Percentiles rank a stretch among this genome's conserved stretches.
Evolutionary conservation across 1,284 basidiomycete genomes (phyloP).

Genomic region (Cryptococcus sp.): DNA sequence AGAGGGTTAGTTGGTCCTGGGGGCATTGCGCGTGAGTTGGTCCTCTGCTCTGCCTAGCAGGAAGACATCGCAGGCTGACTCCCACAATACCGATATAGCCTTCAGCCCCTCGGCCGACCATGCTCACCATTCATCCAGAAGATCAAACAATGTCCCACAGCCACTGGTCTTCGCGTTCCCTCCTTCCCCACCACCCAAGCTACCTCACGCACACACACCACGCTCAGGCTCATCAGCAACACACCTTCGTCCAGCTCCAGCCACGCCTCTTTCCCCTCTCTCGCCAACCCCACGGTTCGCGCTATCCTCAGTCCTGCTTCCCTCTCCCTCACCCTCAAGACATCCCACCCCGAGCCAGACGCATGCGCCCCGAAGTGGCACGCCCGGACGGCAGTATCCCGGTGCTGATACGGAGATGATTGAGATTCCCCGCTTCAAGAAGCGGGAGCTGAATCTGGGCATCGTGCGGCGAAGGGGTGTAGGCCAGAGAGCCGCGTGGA

Average conservation of each 20-base stretch:
- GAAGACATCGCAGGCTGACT: too few relatives aligned
- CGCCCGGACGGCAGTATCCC: constrained; percentile 12
- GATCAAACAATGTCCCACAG: too few relatives aligned
- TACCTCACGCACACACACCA: constrained; percentile 1
- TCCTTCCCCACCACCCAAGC: constrained; percentile 1
- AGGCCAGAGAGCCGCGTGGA: constrained; percentile 28
- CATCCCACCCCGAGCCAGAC: not conserved
- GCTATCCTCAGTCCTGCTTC: constrained; percentile 3
- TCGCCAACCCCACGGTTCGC: constrained; percentile 11
- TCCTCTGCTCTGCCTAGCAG: not conserved
- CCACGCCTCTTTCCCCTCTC: constrained; percentile 9
- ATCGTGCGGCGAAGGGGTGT: constrained; percentile 27
- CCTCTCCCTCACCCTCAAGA: constrained; percentile 16
- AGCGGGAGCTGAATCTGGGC: constrained; percentile 38
- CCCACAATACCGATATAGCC: not conserved
- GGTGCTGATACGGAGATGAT: constrained; percentile 20
- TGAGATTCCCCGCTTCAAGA: constrained; percentile 50
- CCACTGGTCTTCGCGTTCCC: constrained; percentile 2
- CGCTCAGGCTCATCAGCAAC: constrained; percentile 14
- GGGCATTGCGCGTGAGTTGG: constrained; percentile 23
- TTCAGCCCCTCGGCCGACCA: constrained; percentile 2
- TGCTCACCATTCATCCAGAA: constrained; percentile 3
- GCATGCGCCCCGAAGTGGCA: not conserved
- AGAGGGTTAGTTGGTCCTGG: constrained; percentile 28
- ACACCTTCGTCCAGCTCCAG: constrained; percentile 19